Percentiles rank a stretch among this genome's conserved stretches.
phyloP scores from a whole-genome alignment of 345 rosid species.

The Nephelium lappaceum region DNA sequence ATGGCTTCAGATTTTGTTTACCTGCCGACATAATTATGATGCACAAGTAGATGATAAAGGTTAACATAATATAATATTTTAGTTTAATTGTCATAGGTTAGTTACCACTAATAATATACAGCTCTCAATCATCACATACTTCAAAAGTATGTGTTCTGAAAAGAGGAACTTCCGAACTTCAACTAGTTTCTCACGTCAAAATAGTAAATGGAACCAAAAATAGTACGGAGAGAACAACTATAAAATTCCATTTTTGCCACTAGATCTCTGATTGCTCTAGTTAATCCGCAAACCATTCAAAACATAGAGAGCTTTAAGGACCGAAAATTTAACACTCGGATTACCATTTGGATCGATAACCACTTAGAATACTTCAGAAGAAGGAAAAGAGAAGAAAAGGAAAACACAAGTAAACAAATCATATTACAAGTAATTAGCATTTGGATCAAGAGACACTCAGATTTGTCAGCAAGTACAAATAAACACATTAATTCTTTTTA shows the following conservation, averaged over 20 bases:
- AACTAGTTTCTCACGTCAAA: not conserved
- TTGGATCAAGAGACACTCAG: not conserved
- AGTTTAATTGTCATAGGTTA: not conserved
- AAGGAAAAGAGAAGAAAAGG: not conserved
- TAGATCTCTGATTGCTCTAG: not conserved
- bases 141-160: not conserved
- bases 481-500: no score
- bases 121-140: no score
- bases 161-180: not conserved
- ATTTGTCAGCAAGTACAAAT: not conserved
- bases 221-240: not conserved
- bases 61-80: not conserved
- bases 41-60: not conserved
- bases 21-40: not conserved
- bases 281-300: not conserved
- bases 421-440: not conserved
- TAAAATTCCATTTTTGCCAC: not conserved
- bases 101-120: no score
- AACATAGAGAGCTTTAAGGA: not conserved
- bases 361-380: no score
- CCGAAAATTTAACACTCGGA: not conserved
- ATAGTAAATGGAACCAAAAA: not conserved
- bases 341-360: not conserved
- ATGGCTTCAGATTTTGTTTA: slow-evolving; percentile 11
- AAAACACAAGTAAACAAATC: not conserved